Percentiles rank a stretch among this genome's conserved stretches.
phyloP scores from a whole-genome alignment of 148 eudicot species.

The Chenopodium quinoa region DNA sequence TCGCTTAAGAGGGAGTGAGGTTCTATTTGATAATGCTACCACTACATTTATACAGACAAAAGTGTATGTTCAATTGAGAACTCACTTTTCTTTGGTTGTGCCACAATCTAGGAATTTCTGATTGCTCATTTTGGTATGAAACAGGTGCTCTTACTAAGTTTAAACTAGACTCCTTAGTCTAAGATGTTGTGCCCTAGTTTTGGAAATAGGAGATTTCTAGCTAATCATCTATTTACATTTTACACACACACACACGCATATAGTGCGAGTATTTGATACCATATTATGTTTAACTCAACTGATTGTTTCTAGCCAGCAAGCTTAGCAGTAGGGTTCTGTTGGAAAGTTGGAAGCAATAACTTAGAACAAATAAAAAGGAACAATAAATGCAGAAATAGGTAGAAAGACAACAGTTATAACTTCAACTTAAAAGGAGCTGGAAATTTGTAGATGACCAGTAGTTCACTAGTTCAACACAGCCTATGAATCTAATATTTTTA shows the following conservation, averaged over 20 bases:
- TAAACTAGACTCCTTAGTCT: too few species aligned
- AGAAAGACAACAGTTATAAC: background rate
- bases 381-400: background rate
- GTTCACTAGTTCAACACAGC: background rate
- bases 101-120: background rate
- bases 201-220: background rate
- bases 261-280: too few species aligned
- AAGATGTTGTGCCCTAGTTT: too few species aligned
- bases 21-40: constrained; percentile 51
- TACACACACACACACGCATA: too few species aligned
- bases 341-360: background rate
- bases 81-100: background rate
- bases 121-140: background rate
- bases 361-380: background rate
- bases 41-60: constrained; percentile 73
- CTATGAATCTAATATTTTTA: background rate
- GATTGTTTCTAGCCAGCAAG: background rate
- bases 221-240: background rate
- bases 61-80: constrained; percentile 44
- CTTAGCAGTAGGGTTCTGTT: background rate
- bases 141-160: background rate
- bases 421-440: background rate
- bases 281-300: background rate
- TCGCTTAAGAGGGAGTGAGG: constrained; percentile 55
- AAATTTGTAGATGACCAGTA: background rate